phyloP scores from a whole-genome alignment of 345 rosid genomes.

The Carallia pectinifolia region DNA sequence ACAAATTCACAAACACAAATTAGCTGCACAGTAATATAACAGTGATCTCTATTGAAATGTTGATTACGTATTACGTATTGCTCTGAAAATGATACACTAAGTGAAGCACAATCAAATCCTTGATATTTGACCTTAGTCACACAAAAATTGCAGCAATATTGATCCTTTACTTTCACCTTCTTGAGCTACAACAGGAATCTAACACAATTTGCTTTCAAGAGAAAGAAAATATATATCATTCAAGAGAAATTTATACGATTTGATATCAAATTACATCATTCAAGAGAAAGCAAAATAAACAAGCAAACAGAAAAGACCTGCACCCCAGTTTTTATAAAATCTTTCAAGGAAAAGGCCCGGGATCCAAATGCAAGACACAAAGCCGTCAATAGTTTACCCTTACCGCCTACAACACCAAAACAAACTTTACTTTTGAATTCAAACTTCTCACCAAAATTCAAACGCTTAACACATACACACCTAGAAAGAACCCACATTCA shows the following conservation, averaged over 20 bases:
- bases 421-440: background rate
- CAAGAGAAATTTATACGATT: no score
- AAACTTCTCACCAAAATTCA: background rate
- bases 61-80: background rate
- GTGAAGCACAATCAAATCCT: background rate
- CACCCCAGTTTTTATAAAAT: slow-evolving; percentile 83
- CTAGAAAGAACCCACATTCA: background rate
- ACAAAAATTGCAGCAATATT: background rate
- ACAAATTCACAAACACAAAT: slow-evolving; percentile 24
- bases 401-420: slow-evolving; percentile 59
- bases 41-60: background rate
- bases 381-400: slow-evolving; percentile 89
- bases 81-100: slow-evolving; percentile 4
- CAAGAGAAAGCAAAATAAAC: background rate
- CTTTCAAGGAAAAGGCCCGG: slow-evolving; percentile 73
- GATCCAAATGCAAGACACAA: slow-evolving; percentile 85
- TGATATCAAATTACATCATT: background rate
- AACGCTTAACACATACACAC: background rate
- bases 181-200: background rate
- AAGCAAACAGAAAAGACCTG: slow-evolving; percentile 46
- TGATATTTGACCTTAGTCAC: background rate
- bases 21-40: background rate
- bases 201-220: background rate
- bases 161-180: background rate
- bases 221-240: background rate